These are phyloP conservation scores for Fragilariopsis cylindrus DNA, from an alignment of 108 stramenopile species.

Conservation along the genomic window DNA sequence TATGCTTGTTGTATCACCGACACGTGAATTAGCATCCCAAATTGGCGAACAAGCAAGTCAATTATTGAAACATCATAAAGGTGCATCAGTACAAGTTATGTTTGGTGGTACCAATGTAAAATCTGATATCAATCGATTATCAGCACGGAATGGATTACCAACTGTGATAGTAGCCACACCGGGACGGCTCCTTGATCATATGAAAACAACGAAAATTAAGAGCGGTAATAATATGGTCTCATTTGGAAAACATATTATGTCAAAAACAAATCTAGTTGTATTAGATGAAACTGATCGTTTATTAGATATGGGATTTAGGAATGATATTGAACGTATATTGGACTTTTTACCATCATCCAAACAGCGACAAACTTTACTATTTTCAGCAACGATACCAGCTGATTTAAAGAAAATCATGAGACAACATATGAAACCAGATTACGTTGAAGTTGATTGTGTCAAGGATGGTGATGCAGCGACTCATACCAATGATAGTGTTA, in stretches of 20 bases:
- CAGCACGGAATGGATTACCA: conserved; percentile 27
- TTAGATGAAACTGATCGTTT: conserved; percentile 94
- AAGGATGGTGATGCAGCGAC: conserved; percentile 12
- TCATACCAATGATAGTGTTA: conserved; percentile 7
- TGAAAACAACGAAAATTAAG: conserved; percentile 14
- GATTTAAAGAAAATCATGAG: conserved; percentile 61
- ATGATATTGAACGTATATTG: conserved; percentile 77
- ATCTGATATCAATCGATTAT: conserved; percentile 39
- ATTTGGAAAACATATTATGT: conserved; percentile 43
- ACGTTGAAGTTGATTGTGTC: conserved; percentile 22
- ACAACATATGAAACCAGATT: conserved; percentile 47
- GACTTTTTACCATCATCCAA: conserved; percentile 43
- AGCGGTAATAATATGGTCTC: conserved; percentile 2
- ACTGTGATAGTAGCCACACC: conserved; percentile 89
- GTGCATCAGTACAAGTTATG: conserved; percentile 45
- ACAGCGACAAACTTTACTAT: conserved; percentile 83
- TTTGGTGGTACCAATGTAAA: conserved; percentile 82
- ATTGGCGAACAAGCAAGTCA: conserved; percentile 75
- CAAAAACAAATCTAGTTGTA: conserved; percentile 47
- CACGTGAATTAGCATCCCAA: conserved; percentile 90
- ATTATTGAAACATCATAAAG: conserved; percentile 35
- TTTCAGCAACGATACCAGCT: conserved; percentile 87
- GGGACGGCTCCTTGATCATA: conserved; percentile 83
- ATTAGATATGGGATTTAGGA: conserved; percentile 85
- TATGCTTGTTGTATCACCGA: conserved; percentile 86